Base-by-base conservation (phyloP, 768 basidiomycete species). In the Tulasnella sp. region DNA sequence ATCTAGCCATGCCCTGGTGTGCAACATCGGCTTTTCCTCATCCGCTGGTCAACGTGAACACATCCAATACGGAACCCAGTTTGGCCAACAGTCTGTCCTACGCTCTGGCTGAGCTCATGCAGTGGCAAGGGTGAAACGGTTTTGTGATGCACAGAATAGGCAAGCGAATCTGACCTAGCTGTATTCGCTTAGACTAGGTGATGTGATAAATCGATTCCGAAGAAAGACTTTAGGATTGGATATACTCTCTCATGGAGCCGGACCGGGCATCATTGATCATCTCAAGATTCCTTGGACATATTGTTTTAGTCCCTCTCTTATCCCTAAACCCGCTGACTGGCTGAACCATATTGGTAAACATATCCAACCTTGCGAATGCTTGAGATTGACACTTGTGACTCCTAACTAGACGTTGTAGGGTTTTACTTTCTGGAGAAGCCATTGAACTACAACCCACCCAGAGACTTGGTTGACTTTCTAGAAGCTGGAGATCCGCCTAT, bases 1-100 rank as follows among this genome's bases (percentile, higher is more conserved):
- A 37, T 48, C 27, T 22, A 80, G 78, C 78, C 5, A 81, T 81
- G 79, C 78, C 79, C 29, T 81, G 78, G 78, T 70, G 69, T 42
- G 70, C 76, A 0, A 78, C 74, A 0, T 67, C 66, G 1, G 61
- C 69, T 8, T 81, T 80, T 58, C 70, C 76, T 0, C 79, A 81
- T 61, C 79, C 79, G 3, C 67, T 81, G 15, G 79, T 79, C 52
- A 76, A 73, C 53, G 71, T 81, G 62, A 69, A 68, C 31, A 60
- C 66, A 8, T 72, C 74, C 4, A 79, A 80, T 53, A 75, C 76
- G 2, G 69, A 72, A 47, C 60, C 60, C 10, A 67, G 74, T 0
- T 67, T 78, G 24, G 75, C 74, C 13, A 79, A 79, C 59, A 75
- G 74, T 57, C 64, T 79, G 32, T 74, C 67, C 48, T 81, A 75